Base-by-base conservation (phyloP, 192 early-diverging fungal species). In the Coemansia sp. region DNA sequence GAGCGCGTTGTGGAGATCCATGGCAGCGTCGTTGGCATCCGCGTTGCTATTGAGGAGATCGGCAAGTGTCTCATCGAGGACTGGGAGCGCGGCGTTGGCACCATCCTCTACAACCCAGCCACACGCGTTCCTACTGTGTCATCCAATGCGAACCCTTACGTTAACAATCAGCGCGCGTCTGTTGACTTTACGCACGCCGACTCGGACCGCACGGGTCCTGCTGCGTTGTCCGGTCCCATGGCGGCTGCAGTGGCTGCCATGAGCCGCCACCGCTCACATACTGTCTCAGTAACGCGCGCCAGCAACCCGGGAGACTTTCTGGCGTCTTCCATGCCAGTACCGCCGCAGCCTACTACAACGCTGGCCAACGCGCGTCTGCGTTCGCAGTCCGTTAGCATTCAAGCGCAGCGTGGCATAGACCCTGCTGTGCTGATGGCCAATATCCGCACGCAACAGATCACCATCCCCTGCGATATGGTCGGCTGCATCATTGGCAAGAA, bases 401-500 rank as follows among this genome's bases (percentile, higher is more conserved):
- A 77, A 59, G 71, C 75, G 46, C 75, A 74, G 68, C 75, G 80
- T 30, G 68, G 62, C 54, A 68, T 76, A 39, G 75, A 77, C 63
- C 74, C 82, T 21, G 60, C 74, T 1, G 64, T 66, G 33, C 39
- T 75, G 33, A 67, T 80, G 65, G 72, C 82, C 57, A 85, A 88
- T 71, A 84, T 87, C 68, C 88, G 90, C 70, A 92, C 87, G 24
- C 90, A 93, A 72, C 89, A 95, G 66, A 94, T 98, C 68, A 88
- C 88, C 55, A 94, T 98, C 61, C 94, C 96, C 20, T 88, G 89
- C 72, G 94, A 95, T 74, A 92, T 97, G 91, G 95, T 95, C 54
- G 96, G 96, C 27, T 94, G 94, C 69, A 94, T 98, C 72, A 98
- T 98, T 78, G 96, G 96, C 64, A 95, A 95, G 80, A 88, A 85